Percentiles rank a stretch among this genome's conserved stretches.
Conservation (phyloP, 306 rosid genomes). For the Ziziphus jujuba region DNA sequence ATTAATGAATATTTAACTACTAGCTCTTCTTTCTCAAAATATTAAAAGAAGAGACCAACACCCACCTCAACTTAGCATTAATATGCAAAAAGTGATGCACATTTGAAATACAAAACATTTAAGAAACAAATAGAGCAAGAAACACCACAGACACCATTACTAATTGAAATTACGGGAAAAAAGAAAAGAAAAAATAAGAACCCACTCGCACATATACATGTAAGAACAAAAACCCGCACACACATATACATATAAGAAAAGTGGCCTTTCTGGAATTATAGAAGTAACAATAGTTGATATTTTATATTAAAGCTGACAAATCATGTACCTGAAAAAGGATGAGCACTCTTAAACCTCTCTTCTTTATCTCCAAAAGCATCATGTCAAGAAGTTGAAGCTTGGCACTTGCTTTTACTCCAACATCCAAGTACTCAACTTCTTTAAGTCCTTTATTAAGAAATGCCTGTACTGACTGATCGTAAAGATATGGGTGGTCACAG, state of each 20-base stretch:
- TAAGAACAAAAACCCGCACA: background rate
- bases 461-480: conserved; percentile 37
- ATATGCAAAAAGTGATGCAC: no score
- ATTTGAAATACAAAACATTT: no score
- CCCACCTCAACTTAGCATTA: no score
- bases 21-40: no score
- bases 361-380: conserved; percentile 73
- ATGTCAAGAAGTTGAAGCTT: conserved; percentile 86
- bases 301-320: conserved; percentile 6
- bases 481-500: conserved; percentile 80
- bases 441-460: conserved; percentile 45
- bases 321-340: conserved; percentile 73
- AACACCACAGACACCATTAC: no score
- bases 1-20: no score
- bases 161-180: no score
- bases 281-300: background rate
- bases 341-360: conserved; percentile 55
- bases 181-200: no score
- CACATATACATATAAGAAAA: background rate
- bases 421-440: conserved; percentile 44
- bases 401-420: conserved; percentile 81
- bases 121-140: no score
- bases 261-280: no score
- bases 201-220: background rate
- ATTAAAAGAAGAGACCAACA: no score